Base-by-base conservation (phyloP, 176 grass and related monocot genomes). In the Aegilops tauschii region DNA sequence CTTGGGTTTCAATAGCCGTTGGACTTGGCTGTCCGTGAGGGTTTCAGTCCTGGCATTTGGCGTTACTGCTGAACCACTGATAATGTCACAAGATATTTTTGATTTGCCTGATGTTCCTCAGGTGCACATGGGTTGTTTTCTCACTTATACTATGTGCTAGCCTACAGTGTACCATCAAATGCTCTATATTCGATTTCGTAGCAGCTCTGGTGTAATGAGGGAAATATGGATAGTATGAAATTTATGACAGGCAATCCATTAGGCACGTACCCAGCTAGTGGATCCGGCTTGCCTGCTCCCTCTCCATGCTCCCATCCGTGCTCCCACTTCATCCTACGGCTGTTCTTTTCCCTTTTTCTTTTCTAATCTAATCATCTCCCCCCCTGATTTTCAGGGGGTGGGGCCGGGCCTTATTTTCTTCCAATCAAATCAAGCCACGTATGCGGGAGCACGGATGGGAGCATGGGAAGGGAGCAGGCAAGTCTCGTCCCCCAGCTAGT, bases 121-220 rank as follows among this genome's bases (percentile, higher is more conserved):
- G 66, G 16, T 39, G 81, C 89, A 87, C 85, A 79, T 91, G 80
- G 68, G 14, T 5, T 84, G 84, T 80, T 84, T 17, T 78, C 3
- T 75, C 40, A 3, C 36, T 61, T 21, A 4, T 36, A 23, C 27
- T 36, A 47, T 47, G 80, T 61, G 17, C 69, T n/a, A 18, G 2
- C 13, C 4, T 81, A 35, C 5, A 54, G 50, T 47, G 5, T 75
- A 17, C 76, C 44, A 29, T 40, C 61, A 34, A 54, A 14, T 40
- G 21, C 58, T 65, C 72, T 50, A 18, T 20, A 80, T 84, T 59
- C 74, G 82, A 42, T 27, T 58, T 58, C 40, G 44, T 82, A 70
- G 12, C 75, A 73, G 16, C n/a, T 62, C 28, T 73, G 16, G 52
- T 86, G 30, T 70, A 72, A 64, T 77, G 78, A 67, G 9, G 25